phyloP scores from a whole-genome alignment of 2,329 filamentous ascomycete genomes.

The Ophidiomyces ophidiicola region DNA sequence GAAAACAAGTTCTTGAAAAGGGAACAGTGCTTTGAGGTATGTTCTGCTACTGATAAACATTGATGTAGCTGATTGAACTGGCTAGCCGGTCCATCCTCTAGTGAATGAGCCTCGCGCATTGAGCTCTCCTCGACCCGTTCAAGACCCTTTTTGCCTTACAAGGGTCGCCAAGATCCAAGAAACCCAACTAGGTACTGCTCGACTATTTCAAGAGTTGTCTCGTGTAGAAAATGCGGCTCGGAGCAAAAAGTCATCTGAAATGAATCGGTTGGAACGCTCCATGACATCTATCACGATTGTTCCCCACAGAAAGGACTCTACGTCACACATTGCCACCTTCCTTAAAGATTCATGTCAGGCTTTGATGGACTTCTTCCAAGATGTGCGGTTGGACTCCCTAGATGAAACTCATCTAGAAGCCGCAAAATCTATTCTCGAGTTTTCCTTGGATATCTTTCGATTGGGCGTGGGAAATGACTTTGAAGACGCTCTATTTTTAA shows the following conservation, averaged over 20 bases:
- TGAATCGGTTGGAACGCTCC: conserved; percentile 32
- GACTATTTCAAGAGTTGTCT: conserved; percentile 24
- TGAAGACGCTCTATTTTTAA: conserved; percentile 44
- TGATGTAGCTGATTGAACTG: conserved; percentile 14
- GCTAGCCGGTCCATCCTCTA: conserved; percentile 30
- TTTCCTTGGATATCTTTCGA: conserved; percentile 40
- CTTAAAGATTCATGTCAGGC: conserved; percentile 28
- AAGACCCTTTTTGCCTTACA: conserved; percentile 19
- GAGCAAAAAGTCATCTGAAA: conserved; percentile 31
- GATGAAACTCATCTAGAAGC: conserved; percentile 21
- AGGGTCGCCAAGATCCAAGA: conserved; percentile 28
- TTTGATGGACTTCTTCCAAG: conserved; percentile 27
- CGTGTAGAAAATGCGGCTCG: conserved; percentile 24
- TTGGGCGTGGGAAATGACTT: conserved; percentile 33
- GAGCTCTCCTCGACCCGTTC: conserved; percentile 17
- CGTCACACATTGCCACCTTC: conserved; percentile 30
- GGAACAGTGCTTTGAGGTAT: conserved; percentile 13
- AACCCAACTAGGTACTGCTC: conserved; percentile 27
- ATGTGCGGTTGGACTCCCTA: conserved; percentile 11
- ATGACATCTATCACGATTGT: conserved; percentile 31
- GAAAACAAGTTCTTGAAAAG: conserved; percentile 5
- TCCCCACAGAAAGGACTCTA: conserved; percentile 32
- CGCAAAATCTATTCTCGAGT: conserved; percentile 26
- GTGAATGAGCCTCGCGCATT: conserved; percentile 29
- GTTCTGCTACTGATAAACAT: conserved; percentile 1